Base-by-base conservation (phyloP, 352 stramenopile genomes). In the Phytophthora vignae region DNA sequence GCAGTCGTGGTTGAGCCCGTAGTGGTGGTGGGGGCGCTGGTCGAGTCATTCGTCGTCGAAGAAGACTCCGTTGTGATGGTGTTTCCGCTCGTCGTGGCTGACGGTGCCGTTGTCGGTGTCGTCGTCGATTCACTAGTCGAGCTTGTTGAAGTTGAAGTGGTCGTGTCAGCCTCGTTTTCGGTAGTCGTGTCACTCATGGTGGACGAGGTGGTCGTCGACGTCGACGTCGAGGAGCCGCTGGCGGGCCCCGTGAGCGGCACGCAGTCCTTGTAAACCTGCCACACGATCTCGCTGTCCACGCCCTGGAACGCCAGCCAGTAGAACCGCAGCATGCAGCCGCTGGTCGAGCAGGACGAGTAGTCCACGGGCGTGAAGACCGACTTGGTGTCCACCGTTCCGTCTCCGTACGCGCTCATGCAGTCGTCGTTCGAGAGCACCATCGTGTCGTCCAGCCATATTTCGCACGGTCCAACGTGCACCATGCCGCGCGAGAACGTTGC, bases 231-330 rank as follows among this genome's bases (percentile, higher is more conserved):
- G 8, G 50, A 50, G 21, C 25, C 36, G 25, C 53, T 50, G 25
- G 60, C 69, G 10, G 69, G 63, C 2, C 73, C 73, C 33, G 67
- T 70, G 50, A 80, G 73, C 19, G 73, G 73, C 14, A 80, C 69
- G 19, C 73, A 80, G 55, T 80, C 60, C 73, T 80, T 82, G 71
- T 82, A 82, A 9, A 79, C 67, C 42, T 82, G 75, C 71, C 75
- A 82, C 29, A 77, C 64, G 6, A 71, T 67, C 54, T 60, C 19
- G 46, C 73, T 65, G 25, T 81, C 62, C 0, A 81, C 48, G 14
- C 70, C 66, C 54, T 83, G 76, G 33, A 83, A 60, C 0, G 76
- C 73, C 42, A 83, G 54, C 73, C 73, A 81, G 73, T 81, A 83
- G 67, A 83, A 83, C 12, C 73, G 73, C 4, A 81, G 29, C 69